These are phyloP conservation scores for Biscogniauxia sp. DNA, from an alignment of 2,329 filamentous ascomycete genomes.

Conservation along the genomic window DNA sequence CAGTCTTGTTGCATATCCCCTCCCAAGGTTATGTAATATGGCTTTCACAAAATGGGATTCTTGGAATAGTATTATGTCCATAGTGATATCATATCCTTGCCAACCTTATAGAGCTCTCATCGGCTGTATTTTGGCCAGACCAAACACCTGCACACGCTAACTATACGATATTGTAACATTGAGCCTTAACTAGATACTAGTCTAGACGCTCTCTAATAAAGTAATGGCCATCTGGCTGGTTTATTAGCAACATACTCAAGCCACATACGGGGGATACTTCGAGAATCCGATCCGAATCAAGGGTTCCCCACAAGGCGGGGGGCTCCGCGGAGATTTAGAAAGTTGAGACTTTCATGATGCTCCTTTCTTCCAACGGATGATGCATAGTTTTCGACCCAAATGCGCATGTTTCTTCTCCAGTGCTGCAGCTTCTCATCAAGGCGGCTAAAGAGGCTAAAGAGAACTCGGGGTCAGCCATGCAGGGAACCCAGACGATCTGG, in stretches of 20 bases:
- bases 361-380: background rate
- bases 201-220: too few species aligned
- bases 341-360: too few species aligned
- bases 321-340: background rate
- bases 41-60: too few species aligned
- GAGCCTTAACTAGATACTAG: background rate
- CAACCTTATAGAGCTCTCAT: background rate
- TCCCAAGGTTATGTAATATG: background rate
- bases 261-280: background rate
- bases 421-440: conserved; percentile 6
- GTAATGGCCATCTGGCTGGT: too few species aligned
- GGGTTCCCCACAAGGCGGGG: background rate
- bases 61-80: too few species aligned
- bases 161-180: background rate
- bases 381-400: conserved; percentile 16
- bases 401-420: conserved; percentile 15
- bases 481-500: conserved; percentile 18
- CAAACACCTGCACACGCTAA: background rate
- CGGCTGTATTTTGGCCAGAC: background rate
- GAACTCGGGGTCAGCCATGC: conserved; percentile 13
- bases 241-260: too few species aligned
- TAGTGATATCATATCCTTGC: too few species aligned
- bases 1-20: background rate
- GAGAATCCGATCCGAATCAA: background rate
- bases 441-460: conserved; percentile 34